Evolutionary conservation across 371 early-diverging fungal species (phyloP).

Genomic region (Mortierella sp.): DNA sequence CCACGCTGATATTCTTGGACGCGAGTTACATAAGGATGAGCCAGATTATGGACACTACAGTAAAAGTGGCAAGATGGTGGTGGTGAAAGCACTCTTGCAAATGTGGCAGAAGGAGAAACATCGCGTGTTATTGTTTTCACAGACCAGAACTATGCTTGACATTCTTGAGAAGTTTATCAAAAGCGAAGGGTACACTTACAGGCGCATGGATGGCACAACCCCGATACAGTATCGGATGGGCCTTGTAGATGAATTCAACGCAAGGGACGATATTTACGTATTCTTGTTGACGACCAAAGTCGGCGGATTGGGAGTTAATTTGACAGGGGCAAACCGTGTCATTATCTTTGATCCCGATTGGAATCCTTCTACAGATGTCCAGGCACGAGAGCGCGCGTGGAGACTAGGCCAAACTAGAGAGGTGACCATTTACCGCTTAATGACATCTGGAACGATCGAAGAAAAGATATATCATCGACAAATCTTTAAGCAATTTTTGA

Average conservation of each 20-base stretch:
- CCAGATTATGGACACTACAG: conserved; percentile 74
- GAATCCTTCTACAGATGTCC: conserved; percentile 98
- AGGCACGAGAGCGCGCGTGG: conserved; percentile 98
- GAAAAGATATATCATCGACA: conserved; percentile 98
- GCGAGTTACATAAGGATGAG: conserved; percentile 55
- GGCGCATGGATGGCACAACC: conserved; percentile 97
- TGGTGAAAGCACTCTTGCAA: conserved; percentile 85
- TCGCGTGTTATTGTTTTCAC: conserved; percentile 94
- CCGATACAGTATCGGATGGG: conserved; percentile 83
- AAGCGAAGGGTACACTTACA: conserved; percentile 70
- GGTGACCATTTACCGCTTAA: conserved; percentile 97
- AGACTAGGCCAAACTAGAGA: conserved; percentile 92
- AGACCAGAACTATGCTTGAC: conserved; percentile 97
- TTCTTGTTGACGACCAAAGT: conserved; percentile 98
- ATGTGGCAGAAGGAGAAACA: conserved; percentile 91
- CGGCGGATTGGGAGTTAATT: conserved; percentile 97
- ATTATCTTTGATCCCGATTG: conserved; percentile 99
- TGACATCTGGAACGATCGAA: conserved; percentile 97
- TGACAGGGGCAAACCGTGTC: conserved; percentile 96
- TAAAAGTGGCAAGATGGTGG: conserved; percentile 90
- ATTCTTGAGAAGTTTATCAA: conserved; percentile 85
- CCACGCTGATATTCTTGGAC: conserved; percentile 89
- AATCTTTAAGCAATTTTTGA: conserved; percentile 96
- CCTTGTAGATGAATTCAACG: conserved; percentile 93
- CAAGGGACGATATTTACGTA: conserved; percentile 73